Evolutionary conservation across 1,284 basidiomycete species (phyloP), one percentile per base, ranked within the genome.

Genomic region (Trametes pubescens): DNA sequence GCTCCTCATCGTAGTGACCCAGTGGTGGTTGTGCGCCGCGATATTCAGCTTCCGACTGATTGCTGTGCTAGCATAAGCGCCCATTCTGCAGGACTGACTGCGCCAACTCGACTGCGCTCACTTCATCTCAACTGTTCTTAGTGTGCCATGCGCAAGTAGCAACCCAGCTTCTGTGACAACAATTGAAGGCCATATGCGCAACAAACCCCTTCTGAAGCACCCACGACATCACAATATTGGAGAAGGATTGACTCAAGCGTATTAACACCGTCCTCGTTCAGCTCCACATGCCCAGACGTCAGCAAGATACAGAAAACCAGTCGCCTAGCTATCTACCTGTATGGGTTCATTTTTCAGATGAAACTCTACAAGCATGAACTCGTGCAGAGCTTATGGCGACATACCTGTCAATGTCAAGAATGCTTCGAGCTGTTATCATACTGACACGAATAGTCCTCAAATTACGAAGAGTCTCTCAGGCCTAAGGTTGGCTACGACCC

Each of bases 21-120:
- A 22, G 46, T 32, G 56, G 46, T 34, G 34, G 46, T 48, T 37
- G 32, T 22, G 35, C 35, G 59, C 37, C 46, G 55, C 59, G 59
- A 52, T 18, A 55, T 54, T 40, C 24, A 37, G 18, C 52, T 61
- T 61, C 59, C 59, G 59, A 37, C 49, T 59, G 18, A n/a, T 59
- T 61, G 60, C 60, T 56, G 60, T 61, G 60, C 60, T 51, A 18
- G 1, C 29, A 18, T n/a, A 56, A 38, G 48, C 60, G 60, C 53
- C 60, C 46, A 57, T 18, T 22, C 11, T 26, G 1, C 3, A 47
- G 6, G 7, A 47, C 44, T 47, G 10, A 38, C 37, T 38, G 37
- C 37, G 37, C 14, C 40, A 16, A 18, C 18, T 16, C 18, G 40
- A n/a, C 40, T 43, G 40, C 40, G 40, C 18, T 43, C 40, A 43